Evolutionary conservation across 768 basidiomycete species (phyloP).

Genomic region (Pilatotrama ljubarskyi): DNA sequence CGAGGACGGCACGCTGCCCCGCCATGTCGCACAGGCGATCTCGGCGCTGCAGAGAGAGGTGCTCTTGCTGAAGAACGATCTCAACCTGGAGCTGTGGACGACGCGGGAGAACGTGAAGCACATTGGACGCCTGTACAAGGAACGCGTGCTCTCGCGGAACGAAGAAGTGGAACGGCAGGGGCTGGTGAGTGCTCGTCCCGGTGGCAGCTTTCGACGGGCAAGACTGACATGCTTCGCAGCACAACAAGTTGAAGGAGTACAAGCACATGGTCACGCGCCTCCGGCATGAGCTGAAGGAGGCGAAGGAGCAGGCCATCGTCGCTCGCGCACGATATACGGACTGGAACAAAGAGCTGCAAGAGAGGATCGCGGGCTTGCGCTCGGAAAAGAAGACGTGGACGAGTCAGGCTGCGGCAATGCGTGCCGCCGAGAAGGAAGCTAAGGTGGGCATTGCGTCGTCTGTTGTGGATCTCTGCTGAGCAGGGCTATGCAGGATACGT

Average conservation of each 20-base stretch:
- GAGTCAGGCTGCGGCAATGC: conserved; percentile 64
- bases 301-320: conserved; percentile 69
- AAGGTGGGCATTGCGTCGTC: conserved; percentile 41
- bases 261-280: conserved; percentile 65
- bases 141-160: conserved; percentile 67
- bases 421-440: conserved; percentile 69
- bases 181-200: conserved; percentile 49
- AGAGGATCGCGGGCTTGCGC: conserved; percentile 69
- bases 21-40: conserved; percentile 62
- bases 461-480: not conserved
- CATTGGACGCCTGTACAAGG: conserved; percentile 77
- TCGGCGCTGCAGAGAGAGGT: conserved; percentile 74
- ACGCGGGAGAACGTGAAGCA: conserved; percentile 80
- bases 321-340: conserved; percentile 80
- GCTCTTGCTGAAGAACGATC: conserved; percentile 71
- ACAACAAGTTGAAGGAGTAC: conserved; percentile 80
- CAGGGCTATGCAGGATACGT: conserved; percentile 50
- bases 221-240: conserved; percentile 42
- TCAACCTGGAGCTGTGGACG: conserved; percentile 85
- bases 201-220: too few relatives aligned
- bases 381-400: conserved; percentile 82
- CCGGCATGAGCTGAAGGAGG: conserved; percentile 68
- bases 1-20: not conserved
- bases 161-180: conserved; percentile 83
- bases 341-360: conserved; percentile 82